Conservation (phyloP, 306 rosid genomes). For the Heteromeles arbutifolia region DNA sequence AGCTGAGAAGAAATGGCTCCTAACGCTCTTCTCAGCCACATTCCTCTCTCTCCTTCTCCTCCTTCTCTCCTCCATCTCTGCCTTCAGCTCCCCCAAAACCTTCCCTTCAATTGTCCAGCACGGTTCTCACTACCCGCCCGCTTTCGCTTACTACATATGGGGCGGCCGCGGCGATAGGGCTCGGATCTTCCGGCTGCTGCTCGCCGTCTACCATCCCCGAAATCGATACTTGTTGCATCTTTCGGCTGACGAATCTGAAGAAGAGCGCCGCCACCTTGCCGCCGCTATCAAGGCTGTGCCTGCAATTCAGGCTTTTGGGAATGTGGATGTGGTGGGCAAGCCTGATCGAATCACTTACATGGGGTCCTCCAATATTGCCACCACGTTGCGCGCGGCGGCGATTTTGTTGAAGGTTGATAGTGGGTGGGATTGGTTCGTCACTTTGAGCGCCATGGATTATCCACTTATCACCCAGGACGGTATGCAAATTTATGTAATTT, state of each 20-base stretch:
- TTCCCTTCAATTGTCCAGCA: constrained; percentile 61
- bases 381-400: constrained; percentile 73
- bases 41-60: constrained; percentile 52
- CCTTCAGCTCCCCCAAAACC: constrained; percentile 58
- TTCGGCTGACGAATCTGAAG: constrained; percentile 56
- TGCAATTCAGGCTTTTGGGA: constrained; percentile 72
- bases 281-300: constrained; percentile 45
- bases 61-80: constrained; percentile 58
- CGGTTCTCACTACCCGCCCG: constrained; percentile 69
- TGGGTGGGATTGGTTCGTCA: constrained; percentile 88
- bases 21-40: constrained; percentile 65
- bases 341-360: constrained; percentile 69
- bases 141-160: constrained; percentile 75
- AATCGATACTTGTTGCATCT: constrained; percentile 78
- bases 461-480: constrained; percentile 96
- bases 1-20: constrained; percentile 84
- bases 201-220: constrained; percentile 85
- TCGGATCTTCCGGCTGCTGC: constrained; percentile 77
- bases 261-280: constrained; percentile 48
- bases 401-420: constrained; percentile 63
- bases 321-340: constrained; percentile 81
- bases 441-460: constrained; percentile 79
- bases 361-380: constrained; percentile 77
- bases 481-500: constrained; percentile 37
- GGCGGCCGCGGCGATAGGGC: constrained; percentile 66